A percentile compares a stretch with the other conserved stretches of the same genome.
These are phyloP conservation scores for Crepidotus variabilis DNA, from an alignment of 768 basidiomycete genomes.

Conservation along the genomic window DNA sequence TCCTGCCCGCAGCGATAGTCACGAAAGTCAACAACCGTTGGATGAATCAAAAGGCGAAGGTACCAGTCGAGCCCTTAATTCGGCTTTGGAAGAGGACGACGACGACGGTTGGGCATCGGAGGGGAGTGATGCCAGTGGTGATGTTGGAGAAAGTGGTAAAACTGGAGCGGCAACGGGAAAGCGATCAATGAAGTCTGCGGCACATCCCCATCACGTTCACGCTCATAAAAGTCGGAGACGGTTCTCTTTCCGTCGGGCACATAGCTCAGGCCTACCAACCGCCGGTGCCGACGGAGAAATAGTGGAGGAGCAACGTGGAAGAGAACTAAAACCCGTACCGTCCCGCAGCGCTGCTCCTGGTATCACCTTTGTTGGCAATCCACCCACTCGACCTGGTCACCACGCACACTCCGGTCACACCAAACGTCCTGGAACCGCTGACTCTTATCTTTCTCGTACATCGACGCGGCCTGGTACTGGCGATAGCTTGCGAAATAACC, in stretches of 20 bases:
- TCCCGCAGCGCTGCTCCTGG: slow-evolving; percentile 3
- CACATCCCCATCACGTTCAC: slow-evolving; percentile 5
- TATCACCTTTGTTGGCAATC: slow-evolving; percentile 8
- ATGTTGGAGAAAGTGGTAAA: background rate
- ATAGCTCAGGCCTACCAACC: background rate
- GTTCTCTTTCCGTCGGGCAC: slow-evolving; percentile 1
- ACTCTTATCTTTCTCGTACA: slow-evolving; percentile 3
- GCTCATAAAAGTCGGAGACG: background rate
- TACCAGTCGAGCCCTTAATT: slow-evolving; percentile 5
- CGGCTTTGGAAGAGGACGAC: slow-evolving; percentile 34
- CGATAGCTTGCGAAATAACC: slow-evolving; percentile 25
- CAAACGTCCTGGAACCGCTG: slow-evolving; percentile 10
- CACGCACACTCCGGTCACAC: background rate
- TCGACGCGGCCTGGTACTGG: slow-evolving; percentile 20
- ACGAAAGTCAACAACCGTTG: slow-evolving; percentile 6
- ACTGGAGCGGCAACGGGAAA: slow-evolving; percentile 3
- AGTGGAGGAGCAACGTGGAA: slow-evolving; percentile 9
- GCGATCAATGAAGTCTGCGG: slow-evolving; percentile 4
- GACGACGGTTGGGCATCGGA: slow-evolving; percentile 71
- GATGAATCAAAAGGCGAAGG: slow-evolving; percentile 9
- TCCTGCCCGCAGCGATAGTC: slow-evolving; percentile 3
- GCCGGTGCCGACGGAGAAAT: background rate
- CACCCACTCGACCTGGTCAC: background rate
- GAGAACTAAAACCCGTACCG: slow-evolving; percentile 2
- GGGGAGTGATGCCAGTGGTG: slow-evolving; percentile 26